Conservation (phyloP, 179 eudicot species). For the Drosera spatulata region DNA sequence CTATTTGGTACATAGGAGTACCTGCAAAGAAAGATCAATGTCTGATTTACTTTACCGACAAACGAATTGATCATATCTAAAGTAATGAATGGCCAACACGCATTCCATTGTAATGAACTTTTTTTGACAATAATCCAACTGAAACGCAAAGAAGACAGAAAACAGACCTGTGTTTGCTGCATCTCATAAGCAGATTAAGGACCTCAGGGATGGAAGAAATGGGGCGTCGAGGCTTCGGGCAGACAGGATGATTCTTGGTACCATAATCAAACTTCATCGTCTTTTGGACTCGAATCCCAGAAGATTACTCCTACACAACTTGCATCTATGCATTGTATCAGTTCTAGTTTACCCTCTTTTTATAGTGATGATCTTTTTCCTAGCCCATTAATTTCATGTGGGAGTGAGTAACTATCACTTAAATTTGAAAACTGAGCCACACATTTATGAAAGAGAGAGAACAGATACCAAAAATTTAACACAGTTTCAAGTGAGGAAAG, state of each 20-base stretch:
- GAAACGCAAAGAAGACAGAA: neutral
- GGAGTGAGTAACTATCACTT: too few species aligned
- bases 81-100: too few species aligned
- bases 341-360: neutral
- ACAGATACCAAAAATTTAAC: neutral
- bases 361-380: neutral
- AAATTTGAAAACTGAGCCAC: too few species aligned
- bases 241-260: conserved; percentile 24
- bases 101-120: too few species aligned
- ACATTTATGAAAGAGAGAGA: neutral
- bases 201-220: conserved; percentile 37
- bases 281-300: conserved; percentile 14
- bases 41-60: too few species aligned
- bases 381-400: neutral
- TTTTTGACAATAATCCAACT: too few species aligned
- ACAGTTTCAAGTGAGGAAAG: conserved; percentile 8
- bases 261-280: conserved; percentile 13
- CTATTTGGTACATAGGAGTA: conserved; percentile 1
- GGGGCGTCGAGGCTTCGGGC: conserved; percentile 56
- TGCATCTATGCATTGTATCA: conserved; percentile 5
- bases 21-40: neutral
- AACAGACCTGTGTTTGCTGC: conserved; percentile 41
- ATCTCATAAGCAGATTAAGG: conserved; percentile 26
- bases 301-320: conserved; percentile 26
- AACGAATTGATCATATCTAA: too few species aligned